Conservation (phyloP, 164 flowering plant species). For the Magnolia officinalis region DNA sequence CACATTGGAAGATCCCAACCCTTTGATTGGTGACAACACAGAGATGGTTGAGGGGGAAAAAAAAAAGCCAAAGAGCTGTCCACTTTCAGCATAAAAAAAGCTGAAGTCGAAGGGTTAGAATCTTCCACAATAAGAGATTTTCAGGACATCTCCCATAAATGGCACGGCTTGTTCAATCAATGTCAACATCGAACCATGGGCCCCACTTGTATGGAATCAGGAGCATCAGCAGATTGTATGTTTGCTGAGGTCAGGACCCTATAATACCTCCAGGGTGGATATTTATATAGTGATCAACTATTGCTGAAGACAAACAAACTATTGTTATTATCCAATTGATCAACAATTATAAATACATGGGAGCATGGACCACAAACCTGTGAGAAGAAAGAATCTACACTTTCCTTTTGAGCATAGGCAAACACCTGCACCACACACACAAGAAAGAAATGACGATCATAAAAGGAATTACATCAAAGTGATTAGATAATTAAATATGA, state of each 20-base stretch:
- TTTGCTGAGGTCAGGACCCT: neutral
- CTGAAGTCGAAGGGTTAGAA: neutral
- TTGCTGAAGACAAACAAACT: neutral
- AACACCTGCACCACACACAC: conserved; percentile 56
- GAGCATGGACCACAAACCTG: conserved; percentile 50
- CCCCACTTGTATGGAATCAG: neutral
- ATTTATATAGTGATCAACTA: neutral
- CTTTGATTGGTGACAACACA: neutral
- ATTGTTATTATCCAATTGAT: neutral
- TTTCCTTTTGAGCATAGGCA: conserved; percentile 85
- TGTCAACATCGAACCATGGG: neutral
- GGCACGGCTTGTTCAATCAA: neutral
- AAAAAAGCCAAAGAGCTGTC: neutral
- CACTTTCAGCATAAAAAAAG: neutral
- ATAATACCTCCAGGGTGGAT: neutral
- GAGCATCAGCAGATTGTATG: neutral
- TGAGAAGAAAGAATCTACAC: conserved; percentile 87
- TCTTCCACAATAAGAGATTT: neutral
- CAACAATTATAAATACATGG: neutral
- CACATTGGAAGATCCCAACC: neutral
- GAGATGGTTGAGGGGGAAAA: neutral
- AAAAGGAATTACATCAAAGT: neutral
- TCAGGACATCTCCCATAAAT: neutral
- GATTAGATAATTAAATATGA: neutral
- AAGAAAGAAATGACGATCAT: neutral